A percentile compares a stretch with the other conserved stretches of the same genome.
phyloP scores from a whole-genome alignment of 1,139 yeast genomes.

The Meyerozyma smithsonii region DNA sequence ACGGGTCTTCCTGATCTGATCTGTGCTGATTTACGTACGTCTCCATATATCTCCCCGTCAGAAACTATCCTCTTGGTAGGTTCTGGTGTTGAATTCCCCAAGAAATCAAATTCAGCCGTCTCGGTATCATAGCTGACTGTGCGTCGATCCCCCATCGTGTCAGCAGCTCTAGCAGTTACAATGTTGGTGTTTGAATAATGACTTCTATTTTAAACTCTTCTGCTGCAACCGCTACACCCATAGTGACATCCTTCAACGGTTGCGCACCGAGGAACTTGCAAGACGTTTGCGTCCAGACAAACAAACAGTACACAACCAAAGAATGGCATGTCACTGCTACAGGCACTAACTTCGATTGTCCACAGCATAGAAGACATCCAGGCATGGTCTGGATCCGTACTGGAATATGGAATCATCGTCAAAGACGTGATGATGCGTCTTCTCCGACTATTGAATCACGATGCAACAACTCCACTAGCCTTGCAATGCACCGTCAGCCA shows the following conservation, averaged over 20 bases:
- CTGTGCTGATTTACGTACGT: conserved; percentile 4
- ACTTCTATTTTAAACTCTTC: background rate
- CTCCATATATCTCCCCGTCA: background rate
- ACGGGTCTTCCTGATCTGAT: conserved; percentile 13
- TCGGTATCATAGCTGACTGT: conserved; percentile 27
- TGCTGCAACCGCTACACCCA: background rate
- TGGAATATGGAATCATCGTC: background rate
- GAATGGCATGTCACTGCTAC: background rate
- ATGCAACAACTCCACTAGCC: background rate
- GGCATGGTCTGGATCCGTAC: background rate
- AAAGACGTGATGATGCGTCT: background rate
- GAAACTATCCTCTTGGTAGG: background rate
- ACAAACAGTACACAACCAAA: background rate
- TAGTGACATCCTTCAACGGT: background rate
- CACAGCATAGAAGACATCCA: background rate
- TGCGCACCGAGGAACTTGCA: background rate
- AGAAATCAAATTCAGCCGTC: conserved; percentile 3
- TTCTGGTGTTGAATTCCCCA: background rate
- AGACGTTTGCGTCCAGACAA: no score
- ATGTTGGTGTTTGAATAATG: background rate
- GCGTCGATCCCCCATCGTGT: conserved; percentile 15
- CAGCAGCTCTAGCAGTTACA: background rate
- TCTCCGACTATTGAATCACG: background rate
- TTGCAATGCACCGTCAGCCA: background rate
- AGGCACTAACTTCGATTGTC: background rate